phyloP scores from a whole-genome alignment of 1,139 yeast genomes.

The Scheffersomyces stambukii region DNA sequence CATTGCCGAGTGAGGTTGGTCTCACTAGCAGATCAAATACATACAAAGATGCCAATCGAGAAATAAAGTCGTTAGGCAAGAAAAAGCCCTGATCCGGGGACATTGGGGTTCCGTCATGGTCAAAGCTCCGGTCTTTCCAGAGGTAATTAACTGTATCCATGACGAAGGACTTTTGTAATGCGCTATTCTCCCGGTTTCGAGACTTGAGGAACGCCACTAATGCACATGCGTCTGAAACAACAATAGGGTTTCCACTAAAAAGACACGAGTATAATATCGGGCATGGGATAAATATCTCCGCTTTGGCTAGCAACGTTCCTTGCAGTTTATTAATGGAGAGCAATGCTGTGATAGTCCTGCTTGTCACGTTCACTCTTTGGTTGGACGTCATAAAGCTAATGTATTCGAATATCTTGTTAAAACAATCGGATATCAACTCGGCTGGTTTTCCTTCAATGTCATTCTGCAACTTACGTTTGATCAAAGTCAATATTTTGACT shows the following conservation, averaged over 20 bases:
- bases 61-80: conserved; percentile 34
- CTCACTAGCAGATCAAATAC: conserved; percentile 12
- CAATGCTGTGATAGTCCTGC: no score
- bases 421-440: no score
- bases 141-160: conserved; percentile 58
- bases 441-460: no score
- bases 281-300: conserved; percentile 27
- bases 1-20: conserved; percentile 34
- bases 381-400: no score
- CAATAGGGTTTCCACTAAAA: conserved; percentile 36
- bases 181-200: conserved; percentile 15
- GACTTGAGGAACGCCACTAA: conserved; percentile 44
- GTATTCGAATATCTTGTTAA: no score
- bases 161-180: conserved; percentile 51
- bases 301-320: no score
- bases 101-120: conserved; percentile 10
- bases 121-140: conserved; percentile 54
- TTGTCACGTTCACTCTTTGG: no score
- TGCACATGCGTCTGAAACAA: conserved; percentile 46
- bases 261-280: conserved; percentile 31
- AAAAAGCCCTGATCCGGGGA: conserved; percentile 33
- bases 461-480: no score
- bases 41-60: conserved; percentile 31
- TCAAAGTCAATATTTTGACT: no score
- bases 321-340: no score